Conservation (phyloP, 2,329 filamentous ascomycete genomes). For the Xylariomycetidae sp. region DNA sequence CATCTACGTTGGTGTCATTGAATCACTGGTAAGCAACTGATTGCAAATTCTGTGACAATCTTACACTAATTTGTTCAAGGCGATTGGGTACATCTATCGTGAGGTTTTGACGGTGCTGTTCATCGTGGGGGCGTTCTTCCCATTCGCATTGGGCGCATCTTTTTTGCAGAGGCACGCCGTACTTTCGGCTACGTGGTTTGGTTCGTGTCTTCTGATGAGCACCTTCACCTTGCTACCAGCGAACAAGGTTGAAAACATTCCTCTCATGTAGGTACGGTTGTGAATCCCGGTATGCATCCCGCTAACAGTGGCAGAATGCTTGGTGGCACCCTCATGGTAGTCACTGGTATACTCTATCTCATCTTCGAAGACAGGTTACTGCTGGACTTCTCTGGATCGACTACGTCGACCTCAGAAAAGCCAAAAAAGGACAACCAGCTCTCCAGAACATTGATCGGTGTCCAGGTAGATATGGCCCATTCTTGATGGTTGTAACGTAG, state of each 20-base stretch:
- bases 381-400: conserved; percentile 34
- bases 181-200: conserved; percentile 64
- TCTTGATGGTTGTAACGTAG: conserved; percentile 11
- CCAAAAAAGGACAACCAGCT: conserved; percentile 32
- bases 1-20: conserved; percentile 67
- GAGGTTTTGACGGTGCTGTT: conserved; percentile 82
- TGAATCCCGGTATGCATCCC: background rate
- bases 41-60: too few species aligned
- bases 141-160: conserved; percentile 61
- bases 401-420: too few species aligned
- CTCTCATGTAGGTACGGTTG: conserved; percentile 24
- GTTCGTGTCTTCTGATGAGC: conserved; percentile 79
- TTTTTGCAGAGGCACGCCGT: conserved; percentile 64
- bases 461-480: conserved; percentile 45
- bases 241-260: conserved; percentile 73
- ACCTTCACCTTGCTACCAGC: conserved; percentile 80
- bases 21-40: conserved; percentile 62
- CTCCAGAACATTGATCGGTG: conserved; percentile 56
- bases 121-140: conserved; percentile 71
- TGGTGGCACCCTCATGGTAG: conserved; percentile 73
- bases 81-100: conserved; percentile 85
- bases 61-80: conserved; percentile 43
- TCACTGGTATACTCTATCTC: conserved; percentile 71
- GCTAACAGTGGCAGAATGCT: conserved; percentile 47
- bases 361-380: conserved; percentile 64